Base-by-base conservation (phyloP, 805 yeast genomes). In the Nematodospora valgi region DNA sequence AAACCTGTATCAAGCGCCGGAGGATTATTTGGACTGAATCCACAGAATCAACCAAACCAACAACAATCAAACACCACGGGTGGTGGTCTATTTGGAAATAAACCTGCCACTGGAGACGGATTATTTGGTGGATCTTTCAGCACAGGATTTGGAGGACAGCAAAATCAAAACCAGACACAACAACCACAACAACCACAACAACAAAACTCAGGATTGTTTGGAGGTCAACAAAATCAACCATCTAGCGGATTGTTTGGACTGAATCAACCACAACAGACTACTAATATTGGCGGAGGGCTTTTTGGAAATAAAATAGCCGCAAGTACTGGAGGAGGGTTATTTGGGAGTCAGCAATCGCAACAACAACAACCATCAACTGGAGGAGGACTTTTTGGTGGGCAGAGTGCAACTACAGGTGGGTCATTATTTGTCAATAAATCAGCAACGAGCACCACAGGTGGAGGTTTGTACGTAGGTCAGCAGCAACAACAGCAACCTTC, bases 211-310 rank as follows among this genome's bases (percentile, higher is more conserved):
- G 37, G 37, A 15, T n/a, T 25, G 10, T 32, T 32, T 32, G 27
- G 39, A 41, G 16, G 45, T 40, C 15, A 40, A 4, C 32, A 21
- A 33, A 31, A 17, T 19, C 47, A 23, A 32, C 35, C 38, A 4
- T 16, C 47, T 20, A 60, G 62, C 21, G 68, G 70, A 4, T 44
- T 64, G 23, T 52, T 55, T 42, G 60, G 37, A 22, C 12, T 15
- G 27, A 30, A 15, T 12, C 24, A 22, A 22, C 12, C 24, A 11
- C 11, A 11, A 22, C 11, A 11, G 11, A 22, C 11, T 11, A 11
- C 24, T 14, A 30, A 15, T n/a, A 23, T 8, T 6, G n/a, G 34
- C 12, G 26, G 26, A 11, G 7, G 32, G 3, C 38, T 53, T 9
- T 54, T 54, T 45, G 57, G 58, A 5, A 31, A 24, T 35, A 44